A percentile compares a stretch with the other conserved stretches of the same genome.
Evolutionary conservation across 352 stramenopile species (phyloP).

Genomic region (Phytophthora chlamydospora): DNA sequence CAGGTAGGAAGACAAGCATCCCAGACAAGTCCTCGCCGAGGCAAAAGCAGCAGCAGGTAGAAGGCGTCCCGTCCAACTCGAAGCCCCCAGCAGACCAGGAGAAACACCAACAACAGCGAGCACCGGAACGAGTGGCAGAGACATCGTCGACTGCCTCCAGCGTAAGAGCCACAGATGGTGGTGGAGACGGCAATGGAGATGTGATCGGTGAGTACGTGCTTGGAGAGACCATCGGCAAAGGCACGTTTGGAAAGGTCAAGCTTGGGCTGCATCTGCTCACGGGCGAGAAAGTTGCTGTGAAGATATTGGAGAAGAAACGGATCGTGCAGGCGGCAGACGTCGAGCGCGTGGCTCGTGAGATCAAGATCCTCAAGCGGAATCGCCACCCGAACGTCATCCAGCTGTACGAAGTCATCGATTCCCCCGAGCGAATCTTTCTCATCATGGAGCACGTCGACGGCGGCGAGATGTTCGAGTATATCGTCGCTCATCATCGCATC

Average conservation of each 20-base stretch:
- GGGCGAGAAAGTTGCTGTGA: constrained; percentile 92
- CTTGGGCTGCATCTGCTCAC: constrained; percentile 87
- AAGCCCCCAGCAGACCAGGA: constrained; percentile 9
- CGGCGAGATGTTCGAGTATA: constrained; percentile 95
- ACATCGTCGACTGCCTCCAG: constrained; percentile 1
- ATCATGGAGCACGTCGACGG: constrained; percentile 94
- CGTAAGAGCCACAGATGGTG: constrained; percentile 1
- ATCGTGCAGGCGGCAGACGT: constrained; percentile 91
- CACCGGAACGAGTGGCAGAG: constrained; percentile 24
- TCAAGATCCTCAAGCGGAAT: constrained; percentile 94
- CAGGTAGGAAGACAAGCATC: constrained; percentile 19
- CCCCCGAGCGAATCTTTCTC: constrained; percentile 85
- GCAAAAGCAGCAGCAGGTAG: constrained; percentile 25
- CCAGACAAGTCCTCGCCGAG: constrained; percentile 28
- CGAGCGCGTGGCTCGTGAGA: constrained; percentile 91
- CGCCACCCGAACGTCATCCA: constrained; percentile 92
- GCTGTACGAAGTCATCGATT: constrained; percentile 66
- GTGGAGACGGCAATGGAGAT: constrained; percentile 38
- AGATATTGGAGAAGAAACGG: constrained; percentile 93
- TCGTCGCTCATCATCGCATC: constrained; percentile 88
- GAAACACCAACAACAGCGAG: constrained; percentile 29
- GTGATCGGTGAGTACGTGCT: constrained; percentile 90
- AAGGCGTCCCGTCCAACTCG: constrained; percentile 11
- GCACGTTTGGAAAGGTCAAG: constrained; percentile 95
- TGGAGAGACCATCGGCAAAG: constrained; percentile 92